Evolutionary conservation across 1,139 yeast species (phyloP), one percentile per base, ranked within the genome.

Genomic region (Yamadazyma membranifaciens): DNA sequence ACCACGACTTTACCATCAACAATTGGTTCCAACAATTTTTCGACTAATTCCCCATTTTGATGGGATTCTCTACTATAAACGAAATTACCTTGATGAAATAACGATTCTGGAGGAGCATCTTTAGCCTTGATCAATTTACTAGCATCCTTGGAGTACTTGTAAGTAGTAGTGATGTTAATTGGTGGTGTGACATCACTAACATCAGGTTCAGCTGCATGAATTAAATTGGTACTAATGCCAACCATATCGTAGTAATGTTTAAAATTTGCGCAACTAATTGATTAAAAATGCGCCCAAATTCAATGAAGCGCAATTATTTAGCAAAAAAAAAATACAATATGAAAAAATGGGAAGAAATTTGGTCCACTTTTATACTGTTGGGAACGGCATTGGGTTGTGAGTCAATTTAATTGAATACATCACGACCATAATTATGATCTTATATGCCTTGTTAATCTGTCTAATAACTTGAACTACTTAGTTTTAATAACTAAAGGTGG

Each of bases 121-220:
- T 51, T 53, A 5, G 73, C 73, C 22, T 78, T 73, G n/a, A 67
- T 57, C 25, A 76, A 59, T 13, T 70, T 59, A 0, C 61, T 66
- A 0, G 92, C 89, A 48, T 87, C 75, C 2, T 69, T 57, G 17
- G 75, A 63, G 60, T 89, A 89, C 38, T 78, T 71, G 59, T 67
- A 89, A 0, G 95, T 91, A 5, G 97, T 85, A 2, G 95, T 63
- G 5, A 87, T 81, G 49, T 85, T 87, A 43, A 91, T 81, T 16
- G 97, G 95, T 4, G 95, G 82, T 0, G 83, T 80, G 10, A 84
- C 86, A 52, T 84, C 92, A 25, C 73, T 53, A 33, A 65, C 59
- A 22, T 64, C 51, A 33, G 53, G 55, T 51, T 82, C 84, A 43
- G 83, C 91, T 0, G 78, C 83, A 52, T 86, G 94, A 39, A 86